phyloP scores from a whole-genome alignment of 2,329 filamentous ascomycete genomes.

The Exserohilum turcica region DNA sequence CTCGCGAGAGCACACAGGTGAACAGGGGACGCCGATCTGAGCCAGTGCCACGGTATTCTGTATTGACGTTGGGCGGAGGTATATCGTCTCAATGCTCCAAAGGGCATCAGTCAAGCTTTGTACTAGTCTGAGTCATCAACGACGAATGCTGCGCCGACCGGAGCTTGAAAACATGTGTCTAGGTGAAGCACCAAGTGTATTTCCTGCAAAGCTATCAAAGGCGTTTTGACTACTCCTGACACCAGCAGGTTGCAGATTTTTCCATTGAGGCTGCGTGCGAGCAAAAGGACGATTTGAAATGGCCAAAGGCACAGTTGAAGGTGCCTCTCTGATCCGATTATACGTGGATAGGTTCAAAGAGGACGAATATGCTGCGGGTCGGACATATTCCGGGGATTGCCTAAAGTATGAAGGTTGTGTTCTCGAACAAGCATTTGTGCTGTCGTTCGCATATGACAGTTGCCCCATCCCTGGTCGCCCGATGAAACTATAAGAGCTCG shows the following conservation, averaged over 20 bases:
- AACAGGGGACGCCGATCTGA: neutral
- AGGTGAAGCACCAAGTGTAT: conserved; percentile 3
- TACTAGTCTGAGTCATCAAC: conserved; percentile 10
- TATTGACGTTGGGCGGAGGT: neutral
- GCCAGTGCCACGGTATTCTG: neutral
- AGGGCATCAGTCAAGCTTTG: neutral
- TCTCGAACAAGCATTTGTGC: conserved; percentile 10
- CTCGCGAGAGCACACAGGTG: neutral
- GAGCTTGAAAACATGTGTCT: conserved; percentile 15
- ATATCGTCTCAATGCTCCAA: neutral
- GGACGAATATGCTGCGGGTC: conserved; percentile 8
- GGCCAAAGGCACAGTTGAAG: conserved; percentile 25
- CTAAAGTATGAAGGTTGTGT: conserved; percentile 4
- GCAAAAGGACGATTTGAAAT: conserved; percentile 14
- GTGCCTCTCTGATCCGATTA: conserved; percentile 18
- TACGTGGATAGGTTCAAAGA: conserved; percentile 9
- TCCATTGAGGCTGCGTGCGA: conserved; percentile 22
- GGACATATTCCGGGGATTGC: conserved; percentile 6
- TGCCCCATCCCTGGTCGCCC: conserved; percentile 11
- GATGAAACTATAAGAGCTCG: conserved; percentile 22
- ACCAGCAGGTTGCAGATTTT: conserved; percentile 25
- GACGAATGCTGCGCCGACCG: conserved; percentile 27
- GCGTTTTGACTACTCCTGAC: conserved; percentile 31
- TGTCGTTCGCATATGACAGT: conserved; percentile 11
- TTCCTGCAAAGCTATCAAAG: neutral